phyloP scores from a whole-genome alignment of 2,329 filamentous ascomycete species.

The Exophiala sp. region DNA sequence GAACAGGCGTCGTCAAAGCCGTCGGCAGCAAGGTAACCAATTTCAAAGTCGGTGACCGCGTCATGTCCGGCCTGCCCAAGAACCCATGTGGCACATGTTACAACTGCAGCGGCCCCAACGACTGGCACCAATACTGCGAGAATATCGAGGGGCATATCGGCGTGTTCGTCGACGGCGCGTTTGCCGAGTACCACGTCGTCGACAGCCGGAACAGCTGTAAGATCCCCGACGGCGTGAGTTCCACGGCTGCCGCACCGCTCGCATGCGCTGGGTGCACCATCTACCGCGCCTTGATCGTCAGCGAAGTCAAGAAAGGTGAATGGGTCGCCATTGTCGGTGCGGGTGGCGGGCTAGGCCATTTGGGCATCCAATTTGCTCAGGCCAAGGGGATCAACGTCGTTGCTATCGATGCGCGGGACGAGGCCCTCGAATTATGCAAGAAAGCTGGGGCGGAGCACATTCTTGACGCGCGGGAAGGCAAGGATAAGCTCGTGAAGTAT shows the following conservation, averaged over 20 bases:
- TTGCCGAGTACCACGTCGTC: conserved; percentile 55
- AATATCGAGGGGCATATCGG: conserved; percentile 47
- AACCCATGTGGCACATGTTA: conserved; percentile 53
- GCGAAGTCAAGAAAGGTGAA: conserved; percentile 35
- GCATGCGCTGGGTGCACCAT: conserved; percentile 55
- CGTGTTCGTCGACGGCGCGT: conserved; percentile 51
- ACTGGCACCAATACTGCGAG: conserved; percentile 53
- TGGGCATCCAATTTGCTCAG: conserved; percentile 53
- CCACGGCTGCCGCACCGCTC: conserved; percentile 54
- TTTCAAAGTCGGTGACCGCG: conserved; percentile 51
- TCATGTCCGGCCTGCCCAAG: conserved; percentile 55
- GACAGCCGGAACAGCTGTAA: conserved; percentile 47
- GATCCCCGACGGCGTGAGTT: conserved; percentile 49
- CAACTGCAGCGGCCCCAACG: conserved; percentile 49
- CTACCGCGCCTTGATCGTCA: conserved; percentile 46
- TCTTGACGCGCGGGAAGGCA: conserved; percentile 50
- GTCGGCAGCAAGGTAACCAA: conserved; percentile 41
- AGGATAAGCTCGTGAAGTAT: conserved; percentile 47
- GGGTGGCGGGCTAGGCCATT: conserved; percentile 53
- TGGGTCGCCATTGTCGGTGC: conserved; percentile 48
- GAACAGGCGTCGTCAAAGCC: conserved; percentile 53
- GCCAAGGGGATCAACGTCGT: conserved; percentile 51
- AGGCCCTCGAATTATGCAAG: conserved; percentile 48
- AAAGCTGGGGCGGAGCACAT: conserved; percentile 51
- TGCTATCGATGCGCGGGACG: conserved; percentile 54